Evolutionary conservation across 2,329 filamentous ascomycete genomes (phyloP), one percentile per base, ranked within the genome.

Genomic region (Colletotrichum liaoningense): DNA sequence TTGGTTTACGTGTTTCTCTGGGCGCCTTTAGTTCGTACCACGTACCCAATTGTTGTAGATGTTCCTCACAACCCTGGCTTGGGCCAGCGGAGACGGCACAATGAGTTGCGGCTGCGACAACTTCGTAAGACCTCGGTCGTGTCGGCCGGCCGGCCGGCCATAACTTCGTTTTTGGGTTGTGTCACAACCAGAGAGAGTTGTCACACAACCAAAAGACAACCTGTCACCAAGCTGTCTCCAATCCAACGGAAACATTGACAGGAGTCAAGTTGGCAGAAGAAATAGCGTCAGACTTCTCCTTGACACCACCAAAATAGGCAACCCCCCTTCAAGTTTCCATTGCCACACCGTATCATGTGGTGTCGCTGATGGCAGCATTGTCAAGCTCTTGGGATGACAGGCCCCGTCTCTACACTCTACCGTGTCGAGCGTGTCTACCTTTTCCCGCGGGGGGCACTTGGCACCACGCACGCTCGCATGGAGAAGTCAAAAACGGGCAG

Each of bases 301-400:
- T 28, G 66, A 65, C 54, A 60, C 52, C 28, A 56, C 70, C 67
- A 7, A 22, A 59, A 49, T 56, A 65, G 67, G 70, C 42, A 70
- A 73, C 6, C n/a, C 57, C 19, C n/a, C 57, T 58, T 35, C 35
- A 46, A 54, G 42, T 62, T 52, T 35, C 22, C n/a, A 42, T 56
- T 58, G 69, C 58, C 58, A 42, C 28, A 7, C 14, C 49, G 69
- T 72, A 72, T 68, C 69, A 72, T 72, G 64, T 70, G 42, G 59
- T 52, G 66, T 70, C 60, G 70, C 59, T 60, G 35, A 38, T 62
- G 16, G 70, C 59, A 59, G 59, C 59, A 60, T 12, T 63, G 66
- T 52, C 55, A 42, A 42, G 33, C 38, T 28, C 58, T 73, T 73
- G 70, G 70, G 70, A 73, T 70, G 70, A 46, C 70, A 73, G 70